A percentile compares a stretch with the other conserved stretches of the same genome.
Evolutionary conservation across 2,329 filamentous ascomycete species (phyloP).

Genomic region (Nannizziopsis barbatae): DNA sequence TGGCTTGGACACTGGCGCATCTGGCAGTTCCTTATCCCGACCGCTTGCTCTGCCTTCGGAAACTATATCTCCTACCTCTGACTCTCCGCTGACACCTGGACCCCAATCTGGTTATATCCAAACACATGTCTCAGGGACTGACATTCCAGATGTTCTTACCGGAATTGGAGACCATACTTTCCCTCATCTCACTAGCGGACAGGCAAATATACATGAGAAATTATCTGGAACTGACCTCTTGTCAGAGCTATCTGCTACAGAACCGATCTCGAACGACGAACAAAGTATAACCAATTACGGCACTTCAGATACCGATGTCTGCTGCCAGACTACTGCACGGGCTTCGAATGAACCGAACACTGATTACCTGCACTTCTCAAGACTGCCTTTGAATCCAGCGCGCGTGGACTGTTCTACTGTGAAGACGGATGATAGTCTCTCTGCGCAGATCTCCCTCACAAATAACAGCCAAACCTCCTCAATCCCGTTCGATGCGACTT

Average conservation of each 20-base stretch:
- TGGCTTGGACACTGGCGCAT: not conserved
- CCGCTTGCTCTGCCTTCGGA: not conserved
- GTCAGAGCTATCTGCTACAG: constrained; percentile 4
- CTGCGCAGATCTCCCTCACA: not conserved
- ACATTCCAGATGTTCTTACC: constrained; percentile 18
- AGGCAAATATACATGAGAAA: not conserved
- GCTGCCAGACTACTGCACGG: not conserved
- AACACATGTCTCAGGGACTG: not conserved
- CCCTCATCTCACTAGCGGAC: constrained; percentile 2
- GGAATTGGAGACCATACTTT: constrained; percentile 20
- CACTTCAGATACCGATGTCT: not conserved
- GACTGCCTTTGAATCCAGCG: constrained; percentile 11
- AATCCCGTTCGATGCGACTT: not conserved
- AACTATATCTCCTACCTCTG: not conserved
- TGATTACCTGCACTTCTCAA: constrained; percentile 7
- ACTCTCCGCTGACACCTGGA: not conserved
- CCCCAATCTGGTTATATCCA: not conserved
- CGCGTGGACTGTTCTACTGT: not conserved
- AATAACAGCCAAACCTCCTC: not conserved
- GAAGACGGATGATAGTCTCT: not conserved
- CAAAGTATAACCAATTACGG: constrained; percentile 7
- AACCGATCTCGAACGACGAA: constrained; percentile 16
- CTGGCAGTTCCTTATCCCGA: not conserved
- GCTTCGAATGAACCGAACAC: not conserved
- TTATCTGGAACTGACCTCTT: not conserved